Base-by-base conservation (phyloP, 108 stramenopile species). In the Conticribra weissflogii region DNA sequence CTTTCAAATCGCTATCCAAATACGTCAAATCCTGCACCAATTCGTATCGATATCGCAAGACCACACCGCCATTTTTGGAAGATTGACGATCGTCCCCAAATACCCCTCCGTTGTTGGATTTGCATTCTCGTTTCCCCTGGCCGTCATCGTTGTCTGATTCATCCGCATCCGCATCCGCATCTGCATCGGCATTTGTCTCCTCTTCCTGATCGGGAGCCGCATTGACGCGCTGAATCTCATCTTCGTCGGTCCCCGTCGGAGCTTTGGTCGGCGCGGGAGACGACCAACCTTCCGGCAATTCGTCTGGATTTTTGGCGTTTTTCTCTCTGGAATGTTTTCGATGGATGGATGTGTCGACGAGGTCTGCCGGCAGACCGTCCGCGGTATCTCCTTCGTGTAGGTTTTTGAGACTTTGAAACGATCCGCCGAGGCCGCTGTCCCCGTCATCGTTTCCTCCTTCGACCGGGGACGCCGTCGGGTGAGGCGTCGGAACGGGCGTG, bases 41-140 rank as follows among this genome's bases (percentile, higher is more conserved):
- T 61, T 76, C 74, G 29, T 76, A 76, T 45, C 49, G 60, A 25
- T 67, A 67, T 3, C 60, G 36, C 15, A 76, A 21, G 15, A 55
- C 24, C n/a, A 67, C 53, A 16, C 74, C 74, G 17, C 49, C 58
- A 25, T 61, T 61, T 21, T 63, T 49, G 14, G 45, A 29, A 23
- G 33, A n/a, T n/a, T n/a, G n/a, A n/a, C n/a, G n/a, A n/a, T n/a
- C n/a, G n/a, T n/a, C n/a, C n/a, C n/a, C n/a, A n/a, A n/a, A n/a
- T 4, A 22, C 59, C 44, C 28, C 46, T 44, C 19, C 59, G 44
- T 9, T 60, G 46, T 60, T 60, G 41, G 9, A 36, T 44, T 45
- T 60, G 59, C 8, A 60, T 44, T n/a, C n/a, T n/a, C n/a, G n/a
- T 22, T 29, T 24, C 59, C 44, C 41, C 59, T 45, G n/a, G 0